Evolutionary conservation across 2,329 filamentous ascomycete genomes (phyloP).

Genomic region (Aphanocladium album): DNA sequence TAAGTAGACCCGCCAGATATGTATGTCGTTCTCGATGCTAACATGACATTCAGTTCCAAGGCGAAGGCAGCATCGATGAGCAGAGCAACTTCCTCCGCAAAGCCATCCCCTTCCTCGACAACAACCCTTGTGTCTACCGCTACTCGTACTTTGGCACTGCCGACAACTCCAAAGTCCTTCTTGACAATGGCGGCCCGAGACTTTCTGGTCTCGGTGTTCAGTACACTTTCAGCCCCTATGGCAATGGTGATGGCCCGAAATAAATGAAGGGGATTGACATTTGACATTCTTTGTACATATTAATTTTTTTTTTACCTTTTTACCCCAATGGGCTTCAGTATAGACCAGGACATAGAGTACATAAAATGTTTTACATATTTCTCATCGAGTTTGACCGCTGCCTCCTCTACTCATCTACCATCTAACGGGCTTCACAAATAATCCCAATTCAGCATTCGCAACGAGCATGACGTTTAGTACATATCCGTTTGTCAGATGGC

Average conservation of each 20-base stretch:
- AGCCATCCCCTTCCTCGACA: conserved; percentile 41
- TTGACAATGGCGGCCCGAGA: conserved; percentile 10
- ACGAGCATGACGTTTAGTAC: no score
- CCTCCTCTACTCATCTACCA: no score
- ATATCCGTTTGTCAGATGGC: no score
- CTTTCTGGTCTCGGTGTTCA: conserved; percentile 9
- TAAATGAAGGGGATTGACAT: neutral
- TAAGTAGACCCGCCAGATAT: neutral
- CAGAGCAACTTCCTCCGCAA: conserved; percentile 35
- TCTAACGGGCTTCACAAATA: no score
- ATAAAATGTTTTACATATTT: neutral
- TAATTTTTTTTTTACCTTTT: neutral
- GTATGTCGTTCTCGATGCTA: neutral
- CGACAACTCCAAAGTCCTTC: conserved; percentile 17
- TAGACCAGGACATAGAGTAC: neutral
- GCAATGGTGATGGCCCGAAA: conserved; percentile 8
- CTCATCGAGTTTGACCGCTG: no score
- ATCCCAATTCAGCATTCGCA: no score
- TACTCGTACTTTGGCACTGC: conserved; percentile 33
- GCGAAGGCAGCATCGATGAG: conserved; percentile 32
- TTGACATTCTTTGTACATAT: neutral
- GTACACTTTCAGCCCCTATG: conserved; percentile 12
- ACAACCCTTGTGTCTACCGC: conserved; percentile 30
- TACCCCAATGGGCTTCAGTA: neutral
- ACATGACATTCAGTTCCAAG: conserved; percentile 13